Evolutionary conservation across 2,329 filamentous ascomycete species (phyloP), one percentile per base, ranked within the genome.

Genomic region (Xylaria sp.): DNA sequence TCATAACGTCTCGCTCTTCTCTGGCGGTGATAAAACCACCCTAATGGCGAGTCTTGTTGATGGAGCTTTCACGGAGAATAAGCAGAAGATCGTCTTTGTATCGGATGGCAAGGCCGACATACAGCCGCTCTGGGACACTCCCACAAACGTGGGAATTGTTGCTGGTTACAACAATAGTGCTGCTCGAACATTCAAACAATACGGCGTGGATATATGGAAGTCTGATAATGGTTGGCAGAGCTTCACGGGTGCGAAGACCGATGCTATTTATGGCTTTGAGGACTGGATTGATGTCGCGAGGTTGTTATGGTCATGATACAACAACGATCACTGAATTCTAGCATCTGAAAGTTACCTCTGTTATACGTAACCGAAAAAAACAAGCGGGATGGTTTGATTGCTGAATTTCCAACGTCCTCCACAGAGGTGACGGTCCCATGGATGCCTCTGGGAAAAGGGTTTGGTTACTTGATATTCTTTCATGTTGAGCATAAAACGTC

Each of bases 211-310:
- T 28, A 33, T 70, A 33, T 28, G 62, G 56, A 38, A 57, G 9
- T 66, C 66, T 13, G 17, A 31, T n/a, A 54, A 61, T 28, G 66
- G 66, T 2, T 70, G 62, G 62, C 61, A 60, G n/a, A 66, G 68
- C 40, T 62, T 63, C 56, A 66, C 68, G 10, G 66, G 68, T 2
- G 59, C 57, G 31, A 59, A 49, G 23, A 26, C 38, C 4, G 60
- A 67, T 20, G 48, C 63, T 11, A 53, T 70, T 23, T 69, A 65
- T 60, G 66, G 66, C 1, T 68, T 71, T 44, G 63, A 66, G 59
- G 44, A 63, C 36, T 71, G 68, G 66, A 38, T 23, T 44, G 63
- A 68, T 13, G 59, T 66, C 15, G 11, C 26, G 15, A 46, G 13
- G 3, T 28, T 70, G 15, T 68, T 68, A 46, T 68, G 63, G 66